A percentile compares a stretch with the other conserved stretches of the same genome.
These are phyloP conservation scores for Eucalyptus paniculata DNA, from an alignment of 345 rosid genomes.

Conservation along the genomic window DNA sequence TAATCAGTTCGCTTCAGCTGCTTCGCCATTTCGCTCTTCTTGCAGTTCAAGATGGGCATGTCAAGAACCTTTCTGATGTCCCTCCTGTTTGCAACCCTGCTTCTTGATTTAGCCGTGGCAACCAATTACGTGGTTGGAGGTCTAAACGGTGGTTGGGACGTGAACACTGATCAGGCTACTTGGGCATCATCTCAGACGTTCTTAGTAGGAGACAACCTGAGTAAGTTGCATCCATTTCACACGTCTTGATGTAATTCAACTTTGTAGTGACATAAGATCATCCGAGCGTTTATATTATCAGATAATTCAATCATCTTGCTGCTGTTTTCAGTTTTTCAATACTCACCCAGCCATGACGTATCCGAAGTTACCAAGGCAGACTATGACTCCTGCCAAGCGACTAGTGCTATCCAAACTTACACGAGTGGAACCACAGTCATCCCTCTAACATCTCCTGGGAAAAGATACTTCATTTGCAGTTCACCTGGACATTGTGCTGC, in stretches of 20 bases:
- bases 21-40: not conserved
- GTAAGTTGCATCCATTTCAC: not conserved
- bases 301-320: not conserved
- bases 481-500: conserved; percentile 1
- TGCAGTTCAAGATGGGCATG: not conserved
- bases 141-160: conserved; percentile 3
- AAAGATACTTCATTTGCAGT: conserved; percentile 7
- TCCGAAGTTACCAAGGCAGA: conserved; percentile 2
- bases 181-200: conserved; percentile 1
- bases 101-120: not conserved
- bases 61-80: not conserved
- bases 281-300: not conserved
- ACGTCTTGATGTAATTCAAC: not conserved
- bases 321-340: not conserved
- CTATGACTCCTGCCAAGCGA: conserved; percentile 3
- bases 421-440: not conserved
- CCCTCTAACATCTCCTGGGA: conserved; percentile 3
- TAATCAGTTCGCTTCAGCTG: not conserved
- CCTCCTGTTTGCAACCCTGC: not conserved
- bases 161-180: not conserved
- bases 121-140: conserved; percentile 3
- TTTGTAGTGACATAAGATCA: not conserved
- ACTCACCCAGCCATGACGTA: conserved; percentile 1
- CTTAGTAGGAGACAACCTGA: not conserved
- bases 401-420: not conserved